Evolutionary conservation across 805 yeast species (phyloP).

Genomic region (Zygosaccharomyces siamensis): DNA sequence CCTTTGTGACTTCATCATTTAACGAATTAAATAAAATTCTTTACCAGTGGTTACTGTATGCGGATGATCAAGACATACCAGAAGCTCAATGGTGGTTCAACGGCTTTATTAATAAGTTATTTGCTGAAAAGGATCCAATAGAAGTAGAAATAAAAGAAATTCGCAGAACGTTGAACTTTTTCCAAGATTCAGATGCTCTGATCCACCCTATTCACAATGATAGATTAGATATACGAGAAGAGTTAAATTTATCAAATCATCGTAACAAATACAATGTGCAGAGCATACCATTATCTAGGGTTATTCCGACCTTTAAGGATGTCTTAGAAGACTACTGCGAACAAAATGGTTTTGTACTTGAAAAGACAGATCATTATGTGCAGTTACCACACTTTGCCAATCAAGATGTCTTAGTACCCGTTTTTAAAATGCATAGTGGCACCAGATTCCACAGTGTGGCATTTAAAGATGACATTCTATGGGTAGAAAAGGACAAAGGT

Average conservation of each 20-base stretch:
- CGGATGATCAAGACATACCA: conserved; percentile 6
- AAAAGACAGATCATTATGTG: conserved; percentile 17
- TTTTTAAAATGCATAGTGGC: conserved; percentile 16
- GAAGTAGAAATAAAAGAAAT: conserved; percentile 14
- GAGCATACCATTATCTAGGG: conserved; percentile 40
- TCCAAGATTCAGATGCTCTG: conserved; percentile 6
- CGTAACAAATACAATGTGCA: conserved; percentile 17
- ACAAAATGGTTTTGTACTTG: conserved; percentile 39
- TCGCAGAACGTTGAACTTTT: conserved; percentile 11
- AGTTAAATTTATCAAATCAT: conserved; percentile 4
- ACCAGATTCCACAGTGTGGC: conserved; percentile 29
- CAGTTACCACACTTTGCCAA: conserved; percentile 30
- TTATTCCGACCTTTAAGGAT: conserved; percentile 53
- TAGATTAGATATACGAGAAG: conserved; percentile 10
- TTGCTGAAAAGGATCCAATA: conserved; percentile 6
- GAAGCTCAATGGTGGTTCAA: conserved; percentile 24
- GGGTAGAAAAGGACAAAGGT: conserved; percentile 34
- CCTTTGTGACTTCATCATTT: conserved; percentile 15
- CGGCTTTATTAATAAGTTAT: conserved; percentile 19
- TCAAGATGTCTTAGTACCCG: conserved; percentile 20
- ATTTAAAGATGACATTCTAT: conserved; percentile 63
- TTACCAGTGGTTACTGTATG: conserved; percentile 25
- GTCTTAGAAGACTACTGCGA: conserved; percentile 61
- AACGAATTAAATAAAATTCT: conserved; percentile 23
- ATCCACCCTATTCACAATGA: conserved; percentile 23